Evolutionary conservation across 2,329 filamentous ascomycete species (phyloP), one percentile per base, ranked within the genome.

Genomic region (Colletotrichum melonis): DNA sequence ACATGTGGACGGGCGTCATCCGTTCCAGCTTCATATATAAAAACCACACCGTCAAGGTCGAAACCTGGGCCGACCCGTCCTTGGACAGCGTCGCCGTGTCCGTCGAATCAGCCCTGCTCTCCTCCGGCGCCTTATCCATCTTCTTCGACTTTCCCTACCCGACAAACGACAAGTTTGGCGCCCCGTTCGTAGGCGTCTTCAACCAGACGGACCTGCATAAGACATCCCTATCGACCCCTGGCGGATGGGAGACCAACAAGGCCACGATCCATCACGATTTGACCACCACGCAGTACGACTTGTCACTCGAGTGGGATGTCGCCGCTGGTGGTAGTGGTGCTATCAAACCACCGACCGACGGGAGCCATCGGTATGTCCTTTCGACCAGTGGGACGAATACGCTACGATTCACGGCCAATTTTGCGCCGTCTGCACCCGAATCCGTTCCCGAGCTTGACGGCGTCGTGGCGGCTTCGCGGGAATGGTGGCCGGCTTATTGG

Each of bases 61-160:
- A 84, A 68, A 88, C 86, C 0, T 82, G 82, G 75, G 85, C 82
- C 7, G 85, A 87, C 67, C 81, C 86, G 1, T 76, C 81, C n/a
- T 85, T 84, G 0, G 86, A 88, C 74, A 85, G 85, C 19, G 75
- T 88, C 19, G 85, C 83, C 1, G 79, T 88, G 28, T 77, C 80
- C 8, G 78, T 88, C 12, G 78, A 81, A 14, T 88, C 86, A 0
- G 76, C 80, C 0, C 78, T 88, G 3, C 74, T 89, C 8, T 77
- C 75, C 5, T 74, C 75, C 1, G 83, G 81, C 0, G 75, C 77
- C 5, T 76, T 89, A 8, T 84, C 85, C 0, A 76, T 89, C 6
- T 88, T 88, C 75, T 84, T 89, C 67, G 87, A 89, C 67, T 89
- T 88, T 67, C 87, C 88, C 3, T 85, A 86, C 66, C 81, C 87